A percentile compares a stretch with the other conserved stretches of the same genome.
These are phyloP conservation scores for Triticum monococcum DNA, from an alignment of 176 grass and related monocot genomes.

Conservation along the genomic window DNA sequence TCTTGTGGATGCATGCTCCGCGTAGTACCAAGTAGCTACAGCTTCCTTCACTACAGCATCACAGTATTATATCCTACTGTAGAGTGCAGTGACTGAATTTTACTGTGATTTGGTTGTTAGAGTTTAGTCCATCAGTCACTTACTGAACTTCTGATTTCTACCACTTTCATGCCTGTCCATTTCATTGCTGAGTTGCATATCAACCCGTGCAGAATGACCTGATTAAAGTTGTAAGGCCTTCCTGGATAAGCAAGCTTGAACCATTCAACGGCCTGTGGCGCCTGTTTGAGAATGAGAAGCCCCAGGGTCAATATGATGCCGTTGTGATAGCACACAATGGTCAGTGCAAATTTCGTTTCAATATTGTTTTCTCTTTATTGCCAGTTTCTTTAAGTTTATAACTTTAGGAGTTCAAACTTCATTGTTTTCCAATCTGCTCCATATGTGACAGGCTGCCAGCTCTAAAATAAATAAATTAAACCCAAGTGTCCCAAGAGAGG, in stretches of 20 bases:
- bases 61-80: not conserved
- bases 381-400: not conserved
- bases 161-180: slow-evolving; percentile 11
- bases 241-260: slow-evolving; percentile 94
- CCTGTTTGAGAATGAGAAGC: slow-evolving; percentile 80
- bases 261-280: slow-evolving; percentile 79
- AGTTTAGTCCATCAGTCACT: not conserved
- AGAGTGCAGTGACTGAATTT: not conserved
- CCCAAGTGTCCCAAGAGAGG: not conserved
- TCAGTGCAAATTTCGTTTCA: slow-evolving; percentile 26
- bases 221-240: slow-evolving; percentile 62
- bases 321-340: slow-evolving; percentile 95
- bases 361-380: slow-evolving; percentile 1
- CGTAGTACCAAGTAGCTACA: not conserved
- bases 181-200: slow-evolving; percentile 27
- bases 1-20: not conserved
- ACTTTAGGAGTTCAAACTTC: not conserved
- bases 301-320: slow-evolving; percentile 74
- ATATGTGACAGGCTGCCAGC: not conserved
- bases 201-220: slow-evolving; percentile 53
- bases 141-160: not conserved
- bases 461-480: not conserved
- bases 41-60: not conserved
- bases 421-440: not conserved
- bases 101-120: not conserved